Evolutionary conservation across 441 rosid species (phyloP).

Genomic region (Macaranga tanarius): DNA sequence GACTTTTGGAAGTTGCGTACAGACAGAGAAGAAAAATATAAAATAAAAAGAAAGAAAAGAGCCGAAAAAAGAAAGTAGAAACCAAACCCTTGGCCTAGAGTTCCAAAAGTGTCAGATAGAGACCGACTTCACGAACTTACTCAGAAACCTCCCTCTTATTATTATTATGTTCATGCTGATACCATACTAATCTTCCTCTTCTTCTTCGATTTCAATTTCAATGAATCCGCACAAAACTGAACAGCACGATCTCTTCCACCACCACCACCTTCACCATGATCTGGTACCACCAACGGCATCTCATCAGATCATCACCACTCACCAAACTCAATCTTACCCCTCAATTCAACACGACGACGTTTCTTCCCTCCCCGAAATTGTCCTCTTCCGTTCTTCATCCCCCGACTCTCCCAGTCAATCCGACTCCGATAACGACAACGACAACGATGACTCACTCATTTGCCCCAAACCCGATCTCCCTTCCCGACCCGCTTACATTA

Average conservation of each 20-base stretch:
- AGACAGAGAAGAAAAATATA: neutral
- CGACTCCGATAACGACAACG: slow-evolving; percentile 61
- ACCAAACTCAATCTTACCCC: slow-evolving; percentile 24
- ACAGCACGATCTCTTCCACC: slow-evolving; percentile 69
- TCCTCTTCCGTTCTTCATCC: slow-evolving; percentile 71
- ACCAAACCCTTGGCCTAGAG: slow-evolving; percentile 19
- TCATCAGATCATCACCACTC: slow-evolving; percentile 15
- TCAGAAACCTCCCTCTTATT: slow-evolving; percentile 15
- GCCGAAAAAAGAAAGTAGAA: neutral
- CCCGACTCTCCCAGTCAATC: slow-evolving; percentile 61
- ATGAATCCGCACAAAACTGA: slow-evolving; percentile 92
- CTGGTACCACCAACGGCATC: slow-evolving; percentile 40
- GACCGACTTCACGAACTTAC: slow-evolving; percentile 24
- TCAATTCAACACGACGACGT: slow-evolving; percentile 41
- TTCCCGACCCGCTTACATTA: slow-evolving; percentile 37
- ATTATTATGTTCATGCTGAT: neutral
- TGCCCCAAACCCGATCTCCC: slow-evolving; percentile 9
- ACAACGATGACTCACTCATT: slow-evolving; percentile 26
- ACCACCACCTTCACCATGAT: slow-evolving; percentile 45
- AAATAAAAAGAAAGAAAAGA: neutral
- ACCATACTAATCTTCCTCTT: slow-evolving; percentile 2
- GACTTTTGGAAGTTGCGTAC: no score
- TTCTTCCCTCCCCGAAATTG: slow-evolving; percentile 63
- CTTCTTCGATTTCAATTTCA: neutral
- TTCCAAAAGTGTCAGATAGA: slow-evolving; percentile 27